Evolutionary conservation across 164 flowering plant genomes (phyloP), one percentile per base, ranked within the genome.

Genomic region (Tetracentron sinense): DNA sequence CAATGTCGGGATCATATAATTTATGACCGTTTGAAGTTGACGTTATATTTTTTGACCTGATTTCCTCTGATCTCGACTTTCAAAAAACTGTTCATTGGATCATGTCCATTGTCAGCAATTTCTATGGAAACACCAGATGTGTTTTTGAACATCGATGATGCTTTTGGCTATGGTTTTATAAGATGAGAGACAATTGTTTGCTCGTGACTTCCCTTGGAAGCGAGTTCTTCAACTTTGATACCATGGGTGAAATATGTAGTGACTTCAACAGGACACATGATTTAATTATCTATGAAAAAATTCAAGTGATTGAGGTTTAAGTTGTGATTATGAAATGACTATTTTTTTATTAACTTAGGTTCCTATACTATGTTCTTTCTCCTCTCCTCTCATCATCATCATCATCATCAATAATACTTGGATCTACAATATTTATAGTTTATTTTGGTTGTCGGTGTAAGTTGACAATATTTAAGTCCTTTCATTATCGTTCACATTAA

Each of bases 221-320:
- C 59, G 83, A 60, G 42, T 25, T 74, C n/a, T 48, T 49, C 23
- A 78, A 77, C 69, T 76, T 69, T 60, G 56, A 73, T 5, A 28
- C 74, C 0, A 80, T 66, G 26, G 78, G 71, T 54, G 80, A 72
- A 58, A 46, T 74, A 1, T 74, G 69, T 42, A 61, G 53, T 48
- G 68, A 72, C 49, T 77, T 80, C 70, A 54, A 42, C 48, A 61
- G 74, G 53, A 52, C 47, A 57, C 63, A 55, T 58, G 70, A 76
- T 67, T 66, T 17, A 64, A 73, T 67, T 79, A 67, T 48, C 51
- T 73, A 61, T 73, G 54, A 75, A 8, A 25, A 7, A 23, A 6
- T 22, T 11, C 3, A 33, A 26, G 30, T 53, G n/a, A 33, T 55
- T 64, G 53, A 29, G 38, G 35, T 64, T 64, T 15, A 12, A 16